Base-by-base conservation (phyloP, 208 protist species). In the Dictyostelium gargantuum region DNA sequence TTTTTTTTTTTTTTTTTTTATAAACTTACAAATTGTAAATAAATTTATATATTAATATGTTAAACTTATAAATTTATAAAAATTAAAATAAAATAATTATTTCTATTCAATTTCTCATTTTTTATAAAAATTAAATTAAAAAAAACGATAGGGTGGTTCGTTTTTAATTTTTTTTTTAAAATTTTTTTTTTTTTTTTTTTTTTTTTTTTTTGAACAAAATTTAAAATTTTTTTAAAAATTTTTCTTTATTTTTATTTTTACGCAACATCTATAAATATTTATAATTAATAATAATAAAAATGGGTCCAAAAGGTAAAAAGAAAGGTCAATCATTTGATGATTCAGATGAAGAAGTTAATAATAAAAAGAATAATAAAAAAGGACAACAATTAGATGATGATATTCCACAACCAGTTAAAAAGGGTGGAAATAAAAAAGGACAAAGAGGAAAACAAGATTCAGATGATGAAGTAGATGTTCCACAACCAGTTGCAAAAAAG, bases 291-390 rank as follows among this genome's bases (percentile, higher is more conserved):
- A 17, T 6, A 35, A 63, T 38, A 40, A 35, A 76, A 76, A 77
- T 77, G 72, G 42, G 29, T 42, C 70, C 72, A 77, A 77, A 52
- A 77, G 72, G 72, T 26, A 77, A 77, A 77, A 77, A 77, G 72
- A 77, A 77, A 40, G 72, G 72, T 52, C 72, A 77, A 77, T 52
- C 38, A 52, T 77, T 77, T 52, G 42, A 46, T 52, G 32, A 40
- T 29, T 77, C 72, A n/a, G 72, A 77, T 52, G 72, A 77, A 91
- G 81, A 92, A 81, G 32, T 52, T 9, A 73, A 81, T 48, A 52
- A 68, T 48, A 70, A 91, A 80, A 81, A 42, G 10, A 38, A 52
- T 11, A 63, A 38, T 8, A 56, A 50, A 35, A 73, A n/a, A 50
- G 21, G 66, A 42, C 19, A 42, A 23, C 38, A 52, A 58, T 40